Percentiles rank a stretch among this genome's conserved stretches.
phyloP scores from a whole-genome alignment of 495 filamentous ascomycete genomes.

The Podospora bellae-mahoneyi region DNA sequence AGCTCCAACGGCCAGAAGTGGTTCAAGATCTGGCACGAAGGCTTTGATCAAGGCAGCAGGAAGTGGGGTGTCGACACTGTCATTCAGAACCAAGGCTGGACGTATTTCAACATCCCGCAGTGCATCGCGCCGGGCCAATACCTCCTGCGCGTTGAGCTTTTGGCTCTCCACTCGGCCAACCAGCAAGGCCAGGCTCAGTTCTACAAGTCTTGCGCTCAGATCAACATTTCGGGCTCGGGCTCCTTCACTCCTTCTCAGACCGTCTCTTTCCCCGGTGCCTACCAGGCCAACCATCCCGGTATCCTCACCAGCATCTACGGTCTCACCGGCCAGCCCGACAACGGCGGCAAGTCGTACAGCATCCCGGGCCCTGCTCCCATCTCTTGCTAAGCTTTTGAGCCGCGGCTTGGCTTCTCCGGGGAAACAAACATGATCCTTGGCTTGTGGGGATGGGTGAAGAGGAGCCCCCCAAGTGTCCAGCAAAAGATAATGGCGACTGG shows the following conservation, averaged over 20 bases:
- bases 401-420: background rate
- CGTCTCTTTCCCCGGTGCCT: constrained; percentile 55
- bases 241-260: constrained; percentile 43
- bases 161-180: constrained; percentile 51
- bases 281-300: constrained; percentile 49
- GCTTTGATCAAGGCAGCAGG: constrained; percentile 43
- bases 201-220: constrained; percentile 56
- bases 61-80: constrained; percentile 55
- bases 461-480: background rate
- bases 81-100: constrained; percentile 46
- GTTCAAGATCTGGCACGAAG: constrained; percentile 54
- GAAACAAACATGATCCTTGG: background rate
- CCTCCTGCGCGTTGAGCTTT: constrained; percentile 52
- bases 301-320: constrained; percentile 57
- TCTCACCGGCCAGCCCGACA: constrained; percentile 43
- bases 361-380: constrained; percentile 47
- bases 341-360: constrained; percentile 42
- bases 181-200: constrained; percentile 50
- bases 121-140: constrained; percentile 53
- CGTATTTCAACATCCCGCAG: constrained; percentile 45
- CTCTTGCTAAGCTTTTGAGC: constrained; percentile 31
- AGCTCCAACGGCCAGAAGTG: constrained; percentile 42
- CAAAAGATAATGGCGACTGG: background rate
- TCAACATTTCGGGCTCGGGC: constrained; percentile 50
- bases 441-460: constrained; percentile 1